A percentile compares a stretch with the other conserved stretches of the same genome.
Conservation (phyloP, 768 basidiomycete genomes). For the Multifurca ochricompacta region DNA sequence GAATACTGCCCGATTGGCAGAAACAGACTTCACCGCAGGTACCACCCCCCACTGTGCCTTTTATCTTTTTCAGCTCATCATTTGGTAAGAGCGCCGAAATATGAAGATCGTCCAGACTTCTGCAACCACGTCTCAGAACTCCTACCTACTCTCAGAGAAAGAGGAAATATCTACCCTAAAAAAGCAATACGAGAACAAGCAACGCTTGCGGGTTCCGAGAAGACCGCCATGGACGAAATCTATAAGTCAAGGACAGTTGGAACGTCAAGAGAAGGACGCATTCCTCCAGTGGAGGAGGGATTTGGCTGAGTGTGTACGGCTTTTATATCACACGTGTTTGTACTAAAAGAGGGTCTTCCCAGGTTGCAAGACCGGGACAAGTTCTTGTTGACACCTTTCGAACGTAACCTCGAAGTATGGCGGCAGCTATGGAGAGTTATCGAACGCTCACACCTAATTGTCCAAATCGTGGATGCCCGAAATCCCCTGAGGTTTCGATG, state of each 20-base stretch:
- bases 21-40: constrained; percentile 96
- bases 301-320: constrained; percentile 66
- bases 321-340: background rate
- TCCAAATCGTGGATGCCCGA: constrained; percentile 94
- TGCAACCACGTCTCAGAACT: constrained; percentile 54
- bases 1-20: constrained; percentile 90
- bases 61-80: constrained; percentile 10
- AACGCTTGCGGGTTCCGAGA: constrained; percentile 77
- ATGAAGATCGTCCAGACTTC: constrained; percentile 69
- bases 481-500: constrained; percentile 92
- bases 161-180: constrained; percentile 71
- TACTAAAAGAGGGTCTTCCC: background rate
- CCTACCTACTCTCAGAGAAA: constrained; percentile 73
- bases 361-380: constrained; percentile 84
- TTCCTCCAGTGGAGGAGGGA: constrained; percentile 93
- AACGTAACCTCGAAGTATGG: constrained; percentile 98
- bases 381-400: constrained; percentile 91
- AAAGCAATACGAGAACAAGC: constrained; percentile 67
- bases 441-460: constrained; percentile 88
- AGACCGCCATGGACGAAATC: constrained; percentile 83
- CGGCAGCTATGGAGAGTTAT: constrained; percentile 95
- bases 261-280: constrained; percentile 80
- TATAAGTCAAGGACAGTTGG: constrained; percentile 72
- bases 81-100: constrained; percentile 57
- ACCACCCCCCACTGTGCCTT: background rate